Conservation (phyloP, 208 protist species). For the Leishmania arabica region DNA sequence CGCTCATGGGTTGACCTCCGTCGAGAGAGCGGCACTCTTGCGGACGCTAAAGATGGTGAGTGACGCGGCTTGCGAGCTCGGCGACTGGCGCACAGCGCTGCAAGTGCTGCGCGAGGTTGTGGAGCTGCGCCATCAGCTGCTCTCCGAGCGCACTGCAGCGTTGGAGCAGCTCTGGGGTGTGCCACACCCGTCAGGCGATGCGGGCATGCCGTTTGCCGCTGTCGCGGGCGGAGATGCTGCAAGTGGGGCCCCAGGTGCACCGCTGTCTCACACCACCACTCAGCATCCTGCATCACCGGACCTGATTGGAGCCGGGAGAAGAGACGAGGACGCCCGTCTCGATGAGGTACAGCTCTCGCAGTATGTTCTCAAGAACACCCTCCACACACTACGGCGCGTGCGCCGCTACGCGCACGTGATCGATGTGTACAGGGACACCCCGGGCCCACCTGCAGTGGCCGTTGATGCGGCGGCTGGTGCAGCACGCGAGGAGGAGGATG, state of each 20-base stretch:
- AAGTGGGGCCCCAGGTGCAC: neutral
- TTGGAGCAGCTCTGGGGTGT: slow-evolving; percentile 15
- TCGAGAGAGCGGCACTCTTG: slow-evolving; percentile 25
- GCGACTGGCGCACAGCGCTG: slow-evolving; percentile 52
- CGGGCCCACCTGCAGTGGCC: too few relatives aligned
- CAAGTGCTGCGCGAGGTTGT: slow-evolving; percentile 35
- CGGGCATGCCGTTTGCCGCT: neutral
- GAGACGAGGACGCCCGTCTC: neutral
- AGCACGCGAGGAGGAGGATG: neutral
- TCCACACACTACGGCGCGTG: slow-evolving; percentile 55
- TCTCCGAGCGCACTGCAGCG: neutral
- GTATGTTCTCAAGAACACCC: slow-evolving; percentile 43
- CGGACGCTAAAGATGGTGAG: slow-evolving; percentile 29
- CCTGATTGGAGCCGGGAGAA: neutral
- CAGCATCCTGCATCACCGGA: neutral
- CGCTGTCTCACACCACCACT: neutral
- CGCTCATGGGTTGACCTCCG: neutral
- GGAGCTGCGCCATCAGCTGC: slow-evolving; percentile 25
- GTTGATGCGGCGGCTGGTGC: neutral
- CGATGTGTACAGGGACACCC: slow-evolving; percentile 21
- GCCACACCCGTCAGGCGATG: neutral
- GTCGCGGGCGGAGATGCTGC: neutral
- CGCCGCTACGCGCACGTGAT: slow-evolving; percentile 50
- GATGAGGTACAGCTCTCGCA: slow-evolving; percentile 26
- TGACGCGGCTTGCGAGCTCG: slow-evolving; percentile 42